Evolutionary conservation across 352 stramenopile species (phyloP).

Genomic region (Elongisporangium anandrum): DNA sequence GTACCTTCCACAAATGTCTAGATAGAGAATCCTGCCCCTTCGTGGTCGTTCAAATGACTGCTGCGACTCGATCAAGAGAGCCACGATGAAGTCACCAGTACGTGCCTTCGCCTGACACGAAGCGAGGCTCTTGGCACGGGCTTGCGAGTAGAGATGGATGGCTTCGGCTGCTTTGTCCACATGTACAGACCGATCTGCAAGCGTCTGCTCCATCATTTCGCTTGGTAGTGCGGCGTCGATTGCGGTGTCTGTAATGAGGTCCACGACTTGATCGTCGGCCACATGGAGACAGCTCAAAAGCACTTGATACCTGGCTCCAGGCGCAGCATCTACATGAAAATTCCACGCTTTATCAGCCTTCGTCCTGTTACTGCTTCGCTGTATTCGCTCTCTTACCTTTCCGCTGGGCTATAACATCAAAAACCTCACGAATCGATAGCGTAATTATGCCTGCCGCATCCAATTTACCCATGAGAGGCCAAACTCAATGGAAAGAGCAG

Average conservation of each 20-base stretch:
- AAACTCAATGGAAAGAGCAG: background rate
- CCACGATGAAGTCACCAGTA: constrained; percentile 32
- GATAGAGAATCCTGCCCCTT: constrained; percentile 32
- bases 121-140: constrained; percentile 5
- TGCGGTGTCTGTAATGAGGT: background rate
- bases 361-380: background rate
- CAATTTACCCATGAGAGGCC: background rate
- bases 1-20: constrained; percentile 42
- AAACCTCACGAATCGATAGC: constrained; percentile 30
- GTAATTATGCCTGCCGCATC: constrained; percentile 21
- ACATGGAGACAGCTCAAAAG: constrained; percentile 11
- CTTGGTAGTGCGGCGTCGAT: background rate
- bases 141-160: constrained; percentile 23
- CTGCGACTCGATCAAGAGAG: constrained; percentile 38
- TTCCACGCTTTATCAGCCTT: background rate
- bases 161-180: constrained; percentile 29
- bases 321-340: background rate
- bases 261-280: constrained; percentile 4
- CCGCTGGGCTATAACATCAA: constrained; percentile 13
- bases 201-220: constrained; percentile 9
- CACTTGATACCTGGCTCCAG: constrained; percentile 5
- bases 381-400: constrained; percentile 9
- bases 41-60: constrained; percentile 13
- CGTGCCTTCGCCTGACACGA: background rate
- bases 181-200: constrained; percentile 22